A percentile compares a stretch with the other conserved stretches of the same genome.
Evolutionary conservation across 306 rosid genomes (phyloP).

Genomic region (Psophocarpus tetragonolobus): DNA sequence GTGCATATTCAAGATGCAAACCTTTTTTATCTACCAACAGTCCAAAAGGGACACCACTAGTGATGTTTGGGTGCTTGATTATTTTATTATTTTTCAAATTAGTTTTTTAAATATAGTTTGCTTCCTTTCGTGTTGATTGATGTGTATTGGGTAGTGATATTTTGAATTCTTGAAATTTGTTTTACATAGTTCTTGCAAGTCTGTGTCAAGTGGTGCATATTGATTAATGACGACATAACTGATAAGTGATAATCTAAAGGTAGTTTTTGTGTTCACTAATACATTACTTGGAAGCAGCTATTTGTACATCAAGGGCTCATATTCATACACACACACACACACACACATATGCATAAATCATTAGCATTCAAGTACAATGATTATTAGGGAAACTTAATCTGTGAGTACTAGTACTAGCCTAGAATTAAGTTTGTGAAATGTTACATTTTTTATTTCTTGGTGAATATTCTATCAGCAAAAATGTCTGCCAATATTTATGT

Average conservation of each 20-base stretch:
- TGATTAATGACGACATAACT: neutral
- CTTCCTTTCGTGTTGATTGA: neutral
- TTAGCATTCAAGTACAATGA: neutral
- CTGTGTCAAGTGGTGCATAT: neutral
- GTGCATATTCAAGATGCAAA: neutral
- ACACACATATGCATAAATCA: neutral
- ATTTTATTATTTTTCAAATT: neutral
- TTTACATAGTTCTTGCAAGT: neutral
- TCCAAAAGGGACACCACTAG: neutral
- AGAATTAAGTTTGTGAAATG: constrained; percentile 11
- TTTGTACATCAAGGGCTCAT: neutral
- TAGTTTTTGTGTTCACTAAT: neutral
- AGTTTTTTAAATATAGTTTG: neutral
- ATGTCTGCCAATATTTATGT: neutral
- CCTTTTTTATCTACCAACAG: neutral
- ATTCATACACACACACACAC: no score
- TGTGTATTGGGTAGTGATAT: neutral
- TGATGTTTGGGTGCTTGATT: neutral
- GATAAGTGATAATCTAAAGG: neutral
- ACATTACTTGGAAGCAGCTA: neutral
- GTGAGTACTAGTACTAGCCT: constrained; percentile 20
- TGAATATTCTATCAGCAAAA: neutral
- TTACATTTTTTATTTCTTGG: neutral
- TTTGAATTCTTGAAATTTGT: neutral
- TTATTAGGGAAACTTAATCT: constrained; percentile 5